Evolutionary conservation across 176 grass and related monocot species (phyloP).

Genomic region (Triticum timopheevii): DNA sequence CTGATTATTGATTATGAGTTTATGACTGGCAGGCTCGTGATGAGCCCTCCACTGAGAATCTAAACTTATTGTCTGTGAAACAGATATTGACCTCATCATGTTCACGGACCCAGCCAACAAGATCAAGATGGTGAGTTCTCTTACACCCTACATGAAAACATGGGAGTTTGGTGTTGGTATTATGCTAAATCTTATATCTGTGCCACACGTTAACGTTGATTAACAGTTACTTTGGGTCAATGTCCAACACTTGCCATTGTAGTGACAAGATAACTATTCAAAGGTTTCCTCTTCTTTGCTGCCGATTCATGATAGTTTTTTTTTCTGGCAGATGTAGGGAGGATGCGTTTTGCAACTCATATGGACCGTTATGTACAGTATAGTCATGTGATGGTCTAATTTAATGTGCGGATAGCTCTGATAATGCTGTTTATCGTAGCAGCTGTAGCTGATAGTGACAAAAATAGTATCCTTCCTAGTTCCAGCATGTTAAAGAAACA

Average conservation of each 20-base stretch:
- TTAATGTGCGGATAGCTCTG: neutral
- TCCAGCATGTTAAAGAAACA: neutral
- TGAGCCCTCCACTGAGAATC: slow-evolving; percentile 8
- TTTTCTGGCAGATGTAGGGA: neutral
- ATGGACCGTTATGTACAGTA: neutral
- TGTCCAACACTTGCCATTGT: neutral
- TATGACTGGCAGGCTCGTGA: neutral
- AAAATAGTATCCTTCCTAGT: neutral
- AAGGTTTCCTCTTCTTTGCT: neutral
- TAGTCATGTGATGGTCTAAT: neutral
- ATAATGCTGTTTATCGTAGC: neutral
- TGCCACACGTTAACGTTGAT: neutral
- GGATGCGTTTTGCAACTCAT: neutral
- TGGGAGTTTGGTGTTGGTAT: neutral
- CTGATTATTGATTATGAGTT: neutral
- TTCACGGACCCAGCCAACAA: slow-evolving; percentile 46
- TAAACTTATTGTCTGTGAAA: slow-evolving; percentile 28
- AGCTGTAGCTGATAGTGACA: neutral
- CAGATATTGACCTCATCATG: slow-evolving; percentile 59
- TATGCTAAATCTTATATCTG: neutral
- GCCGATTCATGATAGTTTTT: neutral
- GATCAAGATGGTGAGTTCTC: slow-evolving; percentile 60
- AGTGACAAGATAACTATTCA: neutral
- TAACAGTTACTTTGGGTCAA: neutral
- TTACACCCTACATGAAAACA: neutral